phyloP scores from a whole-genome alignment of 345 rosid genomes.

The Euphorbia lathyris region DNA sequence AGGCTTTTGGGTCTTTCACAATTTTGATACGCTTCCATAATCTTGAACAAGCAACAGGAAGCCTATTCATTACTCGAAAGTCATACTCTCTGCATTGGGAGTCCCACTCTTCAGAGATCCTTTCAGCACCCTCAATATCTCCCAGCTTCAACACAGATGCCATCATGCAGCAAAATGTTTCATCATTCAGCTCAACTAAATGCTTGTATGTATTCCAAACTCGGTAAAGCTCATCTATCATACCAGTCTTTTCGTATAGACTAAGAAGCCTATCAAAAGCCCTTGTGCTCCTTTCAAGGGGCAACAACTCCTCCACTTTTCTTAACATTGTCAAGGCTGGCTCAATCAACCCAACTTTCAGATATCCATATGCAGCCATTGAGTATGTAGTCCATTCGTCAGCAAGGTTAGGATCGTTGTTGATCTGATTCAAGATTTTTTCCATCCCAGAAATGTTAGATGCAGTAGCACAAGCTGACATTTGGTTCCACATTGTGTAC shows the following conservation, averaged over 20 bases:
- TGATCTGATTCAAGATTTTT: slow-evolving; percentile 14
- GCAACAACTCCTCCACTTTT: slow-evolving; percentile 23
- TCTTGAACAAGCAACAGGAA: too few species aligned
- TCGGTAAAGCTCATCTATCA: slow-evolving; percentile 27
- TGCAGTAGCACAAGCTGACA: slow-evolving; percentile 17
- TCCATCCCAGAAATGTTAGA: slow-evolving; percentile 26
- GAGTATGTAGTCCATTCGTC: slow-evolving; percentile 18
- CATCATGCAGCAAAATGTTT: slow-evolving; percentile 16
- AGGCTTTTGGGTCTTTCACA: too few species aligned
- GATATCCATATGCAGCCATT: slow-evolving; percentile 25
- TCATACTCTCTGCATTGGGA: slow-evolving; percentile 18
- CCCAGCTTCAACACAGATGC: slow-evolving; percentile 21
- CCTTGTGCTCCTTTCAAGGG: neutral
- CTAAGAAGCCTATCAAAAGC: slow-evolving; percentile 14
- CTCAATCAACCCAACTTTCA: slow-evolving; percentile 22
- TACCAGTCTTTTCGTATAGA: slow-evolving; percentile 17
- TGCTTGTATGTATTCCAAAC: slow-evolving; percentile 27
- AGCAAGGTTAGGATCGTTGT: neutral
- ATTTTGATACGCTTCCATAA: too few species aligned
- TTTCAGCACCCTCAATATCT: slow-evolving; percentile 40
- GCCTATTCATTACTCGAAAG: slow-evolving; percentile 21
- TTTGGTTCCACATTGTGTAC: slow-evolving; percentile 10
- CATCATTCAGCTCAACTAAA: neutral
- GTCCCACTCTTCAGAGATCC: slow-evolving; percentile 29
- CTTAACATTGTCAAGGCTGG: slow-evolving; percentile 21